phyloP scores from a whole-genome alignment of 2,329 filamentous ascomycete species.

The Colletotrichum phormii region DNA sequence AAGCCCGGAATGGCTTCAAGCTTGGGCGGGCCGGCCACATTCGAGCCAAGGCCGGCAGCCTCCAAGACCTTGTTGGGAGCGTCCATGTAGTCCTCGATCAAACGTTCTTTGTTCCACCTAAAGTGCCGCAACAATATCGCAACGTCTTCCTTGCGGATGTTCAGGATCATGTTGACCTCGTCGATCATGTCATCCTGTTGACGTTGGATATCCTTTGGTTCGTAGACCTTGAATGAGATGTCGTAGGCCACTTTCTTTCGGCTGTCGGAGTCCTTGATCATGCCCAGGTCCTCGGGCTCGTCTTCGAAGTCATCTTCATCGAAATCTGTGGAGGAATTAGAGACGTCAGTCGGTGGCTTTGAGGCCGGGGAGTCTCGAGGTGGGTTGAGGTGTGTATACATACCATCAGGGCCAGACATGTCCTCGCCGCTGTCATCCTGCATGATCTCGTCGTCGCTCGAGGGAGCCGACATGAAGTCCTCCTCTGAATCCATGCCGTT shows the following conservation, averaged over 20 bases:
- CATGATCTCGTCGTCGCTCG: slow-evolving; percentile 80
- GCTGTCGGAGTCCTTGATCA: slow-evolving; percentile 73
- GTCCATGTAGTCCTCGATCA: slow-evolving; percentile 98
- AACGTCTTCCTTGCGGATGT: slow-evolving; percentile 87
- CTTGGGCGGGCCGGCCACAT: slow-evolving; percentile 70
- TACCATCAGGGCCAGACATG: slow-evolving; percentile 65
- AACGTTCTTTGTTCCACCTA: slow-evolving; percentile 94
- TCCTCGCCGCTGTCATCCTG: slow-evolving; percentile 84
- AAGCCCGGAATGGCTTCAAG: slow-evolving; percentile 82
- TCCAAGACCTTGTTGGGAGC: slow-evolving; percentile 82
- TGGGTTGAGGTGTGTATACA: slow-evolving; percentile 35
- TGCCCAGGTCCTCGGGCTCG: slow-evolving; percentile 66
- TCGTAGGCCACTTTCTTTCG: slow-evolving; percentile 82
- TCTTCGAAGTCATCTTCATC: slow-evolving; percentile 68
- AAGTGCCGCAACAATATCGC: slow-evolving; percentile 91
- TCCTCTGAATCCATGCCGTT: slow-evolving; percentile 93
- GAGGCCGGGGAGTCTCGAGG: slow-evolving; percentile 35
- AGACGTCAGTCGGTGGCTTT: slow-evolving; percentile 5
- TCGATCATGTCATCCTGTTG: slow-evolving; percentile 89
- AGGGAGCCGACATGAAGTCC: slow-evolving; percentile 87
- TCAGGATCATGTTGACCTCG: slow-evolving; percentile 92
- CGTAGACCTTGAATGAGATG: slow-evolving; percentile 84
- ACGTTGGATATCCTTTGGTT: slow-evolving; percentile 82
- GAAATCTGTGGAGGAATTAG: slow-evolving; percentile 59
- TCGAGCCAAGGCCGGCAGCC: slow-evolving; percentile 81